These are phyloP conservation scores for Candida vaughaniae DNA, from an alignment of 805 yeast species.

Conservation along the genomic window DNA sequence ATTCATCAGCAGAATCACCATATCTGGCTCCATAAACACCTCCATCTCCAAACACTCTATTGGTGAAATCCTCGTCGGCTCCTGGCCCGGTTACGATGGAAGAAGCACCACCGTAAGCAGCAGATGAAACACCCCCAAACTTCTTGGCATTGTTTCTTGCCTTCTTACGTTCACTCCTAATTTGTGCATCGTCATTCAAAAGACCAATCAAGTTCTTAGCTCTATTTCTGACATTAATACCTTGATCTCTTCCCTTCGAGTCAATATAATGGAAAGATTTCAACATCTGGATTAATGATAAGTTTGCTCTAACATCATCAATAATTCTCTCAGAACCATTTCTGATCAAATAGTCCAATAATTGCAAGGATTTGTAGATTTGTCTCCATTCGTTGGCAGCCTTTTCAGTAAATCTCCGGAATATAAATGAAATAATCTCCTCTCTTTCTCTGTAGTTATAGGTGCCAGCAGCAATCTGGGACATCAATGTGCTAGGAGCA, in stretches of 20 bases:
- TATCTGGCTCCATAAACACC: slow-evolving; percentile 68
- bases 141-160: slow-evolving; percentile 85
- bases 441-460: slow-evolving; percentile 81
- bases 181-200: slow-evolving; percentile 70
- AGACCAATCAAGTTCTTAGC: slow-evolving; percentile 72
- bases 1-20: slow-evolving; percentile 54
- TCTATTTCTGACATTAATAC: slow-evolving; percentile 89
- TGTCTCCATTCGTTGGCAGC: slow-evolving; percentile 98
- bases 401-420: slow-evolving; percentile 92
- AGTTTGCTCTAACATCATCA: slow-evolving; percentile 87
- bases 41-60: slow-evolving; percentile 66
- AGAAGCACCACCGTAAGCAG: slow-evolving; percentile 51
- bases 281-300: slow-evolving; percentile 79
- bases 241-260: slow-evolving; percentile 92
- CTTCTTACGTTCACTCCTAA: slow-evolving; percentile 84
- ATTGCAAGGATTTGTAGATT: slow-evolving; percentile 89
- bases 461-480: slow-evolving; percentile 93
- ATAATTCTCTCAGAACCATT: slow-evolving; percentile 94
- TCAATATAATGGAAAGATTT: slow-evolving; percentile 93
- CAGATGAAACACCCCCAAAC: slow-evolving; percentile 70
- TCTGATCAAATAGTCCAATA: slow-evolving; percentile 85
- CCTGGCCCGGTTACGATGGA: slow-evolving; percentile 34
- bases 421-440: slow-evolving; percentile 73
- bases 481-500: slow-evolving; percentile 86
- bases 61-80: slow-evolving; percentile 50